Conservation (phyloP, 805 yeast species). For the Metschnikowia drakensbergensis region DNA sequence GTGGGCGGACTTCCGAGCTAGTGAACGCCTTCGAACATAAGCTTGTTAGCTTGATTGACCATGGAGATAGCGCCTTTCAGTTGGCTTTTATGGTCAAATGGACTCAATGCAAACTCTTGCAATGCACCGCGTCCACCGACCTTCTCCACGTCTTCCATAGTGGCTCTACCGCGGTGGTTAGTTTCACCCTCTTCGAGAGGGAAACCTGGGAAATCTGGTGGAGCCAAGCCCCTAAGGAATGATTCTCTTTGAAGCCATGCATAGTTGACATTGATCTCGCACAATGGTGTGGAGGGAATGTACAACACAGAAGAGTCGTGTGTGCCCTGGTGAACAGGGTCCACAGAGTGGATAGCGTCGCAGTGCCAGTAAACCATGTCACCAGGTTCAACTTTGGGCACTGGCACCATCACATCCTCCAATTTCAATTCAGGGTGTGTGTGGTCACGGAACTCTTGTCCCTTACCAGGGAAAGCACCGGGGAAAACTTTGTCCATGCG, state of each 20-base stretch:
- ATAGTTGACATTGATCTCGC: slow-evolving; percentile 18
- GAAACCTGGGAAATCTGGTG: slow-evolving; percentile 28
- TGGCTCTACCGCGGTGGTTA: slow-evolving; percentile 20
- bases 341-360: slow-evolving; percentile 41
- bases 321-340: slow-evolving; percentile 30
- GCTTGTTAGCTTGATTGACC: slow-evolving; percentile 4
- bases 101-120: slow-evolving; percentile 18
- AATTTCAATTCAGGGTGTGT: slow-evolving; percentile 35
- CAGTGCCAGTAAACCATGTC: slow-evolving; percentile 45
- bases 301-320: slow-evolving; percentile 38
- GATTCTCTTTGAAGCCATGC: slow-evolving; percentile 21
- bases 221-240: slow-evolving; percentile 19
- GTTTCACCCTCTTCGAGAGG: slow-evolving; percentile 21
- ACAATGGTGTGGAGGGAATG: slow-evolving; percentile 34
- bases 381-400: slow-evolving; percentile 41
- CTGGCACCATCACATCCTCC: slow-evolving; percentile 26
- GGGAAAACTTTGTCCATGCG: slow-evolving; percentile 34
- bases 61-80: slow-evolving; percentile 6
- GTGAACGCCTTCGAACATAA: slow-evolving; percentile 2
- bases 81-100: slow-evolving; percentile 9
- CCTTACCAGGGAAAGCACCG: slow-evolving; percentile 36
- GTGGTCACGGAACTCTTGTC: slow-evolving; percentile 26
- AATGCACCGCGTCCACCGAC: slow-evolving; percentile 19
- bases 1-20: background rate
- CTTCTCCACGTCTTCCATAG: slow-evolving; percentile 16